Percentiles rank a stretch among this genome's conserved stretches.
phyloP scores from a whole-genome alignment of 805 yeast genomes.

The Jamesozyma spencerorum region DNA sequence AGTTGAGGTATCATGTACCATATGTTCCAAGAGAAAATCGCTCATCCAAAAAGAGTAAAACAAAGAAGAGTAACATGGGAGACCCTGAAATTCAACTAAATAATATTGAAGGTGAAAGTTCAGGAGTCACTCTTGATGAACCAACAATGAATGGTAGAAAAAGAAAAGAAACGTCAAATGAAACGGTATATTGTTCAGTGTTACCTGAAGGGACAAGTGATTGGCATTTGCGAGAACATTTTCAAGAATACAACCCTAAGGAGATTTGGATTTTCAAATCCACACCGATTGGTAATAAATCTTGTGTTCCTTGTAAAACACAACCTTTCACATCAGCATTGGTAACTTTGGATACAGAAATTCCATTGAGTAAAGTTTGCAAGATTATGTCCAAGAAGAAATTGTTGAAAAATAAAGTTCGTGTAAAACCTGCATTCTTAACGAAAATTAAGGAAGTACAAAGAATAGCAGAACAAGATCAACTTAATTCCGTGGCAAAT shows the following conservation, averaged over 20 bases:
- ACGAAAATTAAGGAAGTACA: constrained; percentile 38
- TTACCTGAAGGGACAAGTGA: constrained; percentile 36
- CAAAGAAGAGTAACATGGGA: neutral
- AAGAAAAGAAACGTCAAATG: constrained; percentile 28
- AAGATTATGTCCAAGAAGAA: constrained; percentile 31
- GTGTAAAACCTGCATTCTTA: constrained; percentile 34
- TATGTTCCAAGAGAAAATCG: constrained; percentile 24
- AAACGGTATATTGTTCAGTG: constrained; percentile 39
- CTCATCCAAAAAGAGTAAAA: constrained; percentile 1
- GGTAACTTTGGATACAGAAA: constrained; percentile 38
- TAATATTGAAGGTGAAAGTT: neutral
- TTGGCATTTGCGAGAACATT: constrained; percentile 37
- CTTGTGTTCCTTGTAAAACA: constrained; percentile 7
- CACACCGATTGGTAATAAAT: neutral
- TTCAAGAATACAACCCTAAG: constrained; percentile 37
- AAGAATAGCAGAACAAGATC: constrained; percentile 24
- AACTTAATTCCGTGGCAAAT: neutral
- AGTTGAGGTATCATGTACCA: constrained; percentile 36
- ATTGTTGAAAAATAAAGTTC: constrained; percentile 31
- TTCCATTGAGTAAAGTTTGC: constrained; percentile 37
- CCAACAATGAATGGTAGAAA: neutral
- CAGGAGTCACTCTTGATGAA: neutral
- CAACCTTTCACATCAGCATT: constrained; percentile 38
- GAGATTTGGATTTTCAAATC: constrained; percentile 39
- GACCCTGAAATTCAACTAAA: neutral